Evolutionary conservation across 2,329 filamentous ascomycete genomes (phyloP), one percentile per base, ranked within the genome.

Genomic region (Aureobasidium zeae): DNA sequence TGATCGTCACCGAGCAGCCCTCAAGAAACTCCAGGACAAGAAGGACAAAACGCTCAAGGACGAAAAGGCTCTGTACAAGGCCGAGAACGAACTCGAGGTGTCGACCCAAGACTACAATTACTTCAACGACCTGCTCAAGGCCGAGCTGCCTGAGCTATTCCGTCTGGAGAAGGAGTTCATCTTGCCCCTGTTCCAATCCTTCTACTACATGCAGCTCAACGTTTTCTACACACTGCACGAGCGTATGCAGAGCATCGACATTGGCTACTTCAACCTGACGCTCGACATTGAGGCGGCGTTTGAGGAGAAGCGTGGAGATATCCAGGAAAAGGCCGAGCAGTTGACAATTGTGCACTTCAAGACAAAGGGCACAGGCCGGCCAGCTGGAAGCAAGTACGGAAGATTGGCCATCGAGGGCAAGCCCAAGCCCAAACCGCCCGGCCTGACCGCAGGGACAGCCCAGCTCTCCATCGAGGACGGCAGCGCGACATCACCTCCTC

Each of bases 161-260:
- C 64, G 70, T 6, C 77, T 98, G 13, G 91, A 98, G 64, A 77
- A 81, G 51, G 83, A 96, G 63, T 96, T 98, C 63, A 98, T 98
- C 63, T 81, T 86, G 53, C 91, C 91, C 2, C 77, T 98, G 6
- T 98, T 98, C 73, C 91, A 96, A 63, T 94, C 86, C 8, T 98
- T 98, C 69, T 98, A 98, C 68, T 98, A 96, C 71, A 98, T 98
- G 91, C 91, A 98, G 65, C 77, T 98, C 52, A 98, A 98, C 64
- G 86, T 98, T 52, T 98, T 96, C 64, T 98, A 98, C 66, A 98
- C 91, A 1, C 73, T 98, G 43, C 91, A 98, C 63, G 89, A 96
- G 66, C 86, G 82, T 66, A 98, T 98, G 91, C 91, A 98, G 68
- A 79, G 76, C 53, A 87, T 93, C 62, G 88, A 96, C 58, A 98